phyloP scores from a whole-genome alignment of 805 yeast species.

The Zygotorulaspora danielsina region DNA sequence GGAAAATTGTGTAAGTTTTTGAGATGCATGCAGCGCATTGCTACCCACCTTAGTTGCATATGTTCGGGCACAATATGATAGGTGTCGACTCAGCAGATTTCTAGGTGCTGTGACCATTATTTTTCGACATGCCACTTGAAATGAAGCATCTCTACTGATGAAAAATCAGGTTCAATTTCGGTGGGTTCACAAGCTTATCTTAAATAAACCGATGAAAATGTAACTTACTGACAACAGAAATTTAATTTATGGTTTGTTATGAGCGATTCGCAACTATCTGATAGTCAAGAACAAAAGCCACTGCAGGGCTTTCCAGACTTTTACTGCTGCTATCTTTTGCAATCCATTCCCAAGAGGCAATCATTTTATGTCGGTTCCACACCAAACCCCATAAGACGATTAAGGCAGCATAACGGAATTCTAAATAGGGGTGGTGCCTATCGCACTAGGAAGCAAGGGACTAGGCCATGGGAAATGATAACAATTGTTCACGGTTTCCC shows the following conservation, averaged over 20 bases:
- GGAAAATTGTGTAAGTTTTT: slow-evolving; percentile 15
- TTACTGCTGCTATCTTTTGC: slow-evolving; percentile 69
- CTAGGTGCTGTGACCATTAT: no score
- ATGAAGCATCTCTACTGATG: no score
- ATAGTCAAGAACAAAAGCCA: slow-evolving; percentile 1
- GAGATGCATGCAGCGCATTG: slow-evolving; percentile 13
- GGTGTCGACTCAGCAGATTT: slow-evolving; percentile 3
- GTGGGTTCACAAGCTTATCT: no score
- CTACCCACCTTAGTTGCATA: slow-evolving; percentile 4
- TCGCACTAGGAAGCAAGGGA: slow-evolving; percentile 52
- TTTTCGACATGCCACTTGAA: no score
- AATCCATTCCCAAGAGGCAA: slow-evolving; percentile 52
- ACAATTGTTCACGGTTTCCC: slow-evolving; percentile 68
- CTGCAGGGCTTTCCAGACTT: slow-evolving; percentile 32
- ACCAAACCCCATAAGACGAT: slow-evolving; percentile 63
- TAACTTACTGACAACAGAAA: not conserved
- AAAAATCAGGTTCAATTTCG: no score
- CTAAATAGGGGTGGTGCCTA: slow-evolving; percentile 62
- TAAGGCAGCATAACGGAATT: slow-evolving; percentile 78
- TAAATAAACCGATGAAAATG: no score
- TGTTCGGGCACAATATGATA: slow-evolving; percentile 1
- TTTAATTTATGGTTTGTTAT: not conserved
- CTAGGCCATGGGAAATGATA: slow-evolving; percentile 72
- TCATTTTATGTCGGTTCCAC: slow-evolving; percentile 79
- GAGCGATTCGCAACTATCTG: slow-evolving; percentile 1